phyloP scores from a whole-genome alignment of 495 filamentous ascomycete species.

The Talaromyces trachyspermus region DNA sequence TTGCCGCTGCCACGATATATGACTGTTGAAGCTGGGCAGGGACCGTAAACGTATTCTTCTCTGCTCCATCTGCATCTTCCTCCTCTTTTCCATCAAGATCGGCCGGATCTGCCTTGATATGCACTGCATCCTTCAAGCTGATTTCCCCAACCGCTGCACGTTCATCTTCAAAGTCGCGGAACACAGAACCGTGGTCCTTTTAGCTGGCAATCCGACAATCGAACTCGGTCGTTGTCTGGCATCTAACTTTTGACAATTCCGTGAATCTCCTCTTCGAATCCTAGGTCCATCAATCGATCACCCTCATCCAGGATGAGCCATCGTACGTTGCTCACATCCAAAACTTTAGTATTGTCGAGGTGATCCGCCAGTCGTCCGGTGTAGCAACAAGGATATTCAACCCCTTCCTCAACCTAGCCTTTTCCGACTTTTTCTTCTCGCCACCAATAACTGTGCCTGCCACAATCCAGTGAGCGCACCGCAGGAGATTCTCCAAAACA shows the following conservation, averaged over 20 bases:
- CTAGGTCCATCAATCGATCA: conserved; percentile 92
- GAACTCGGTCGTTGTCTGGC: conserved; percentile 35
- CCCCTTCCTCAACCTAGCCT: conserved; percentile 84
- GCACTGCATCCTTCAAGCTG: conserved; percentile 85
- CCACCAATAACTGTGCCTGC: conserved; percentile 88
- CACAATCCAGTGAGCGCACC: conserved; percentile 84
- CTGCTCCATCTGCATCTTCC: conserved; percentile 17
- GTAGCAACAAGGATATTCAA: conserved; percentile 94
- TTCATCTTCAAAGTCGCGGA: conserved; percentile 97
- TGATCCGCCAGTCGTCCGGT: conserved; percentile 83
- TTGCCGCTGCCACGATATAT: conserved; percentile 78
- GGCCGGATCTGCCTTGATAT: conserved; percentile 63
- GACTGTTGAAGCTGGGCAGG: conserved; percentile 90
- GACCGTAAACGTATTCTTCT: conserved; percentile 54
- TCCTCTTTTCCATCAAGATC: conserved; percentile 43
- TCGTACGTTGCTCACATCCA: conserved; percentile 81
- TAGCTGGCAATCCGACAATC: conserved; percentile 56
- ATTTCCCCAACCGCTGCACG: conserved; percentile 89
- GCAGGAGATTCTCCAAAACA: conserved; percentile 73
- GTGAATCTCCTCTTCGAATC: conserved; percentile 83
- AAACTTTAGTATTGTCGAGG: conserved; percentile 77
- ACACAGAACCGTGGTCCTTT: conserved; percentile 82
- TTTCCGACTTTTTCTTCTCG: conserved; percentile 96
- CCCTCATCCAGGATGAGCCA: conserved; percentile 96
- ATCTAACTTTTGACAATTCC: conserved; percentile 73